Base-by-base conservation (phyloP, 192 early-diverging fungal species). In the Geranomyces variabilis region DNA sequence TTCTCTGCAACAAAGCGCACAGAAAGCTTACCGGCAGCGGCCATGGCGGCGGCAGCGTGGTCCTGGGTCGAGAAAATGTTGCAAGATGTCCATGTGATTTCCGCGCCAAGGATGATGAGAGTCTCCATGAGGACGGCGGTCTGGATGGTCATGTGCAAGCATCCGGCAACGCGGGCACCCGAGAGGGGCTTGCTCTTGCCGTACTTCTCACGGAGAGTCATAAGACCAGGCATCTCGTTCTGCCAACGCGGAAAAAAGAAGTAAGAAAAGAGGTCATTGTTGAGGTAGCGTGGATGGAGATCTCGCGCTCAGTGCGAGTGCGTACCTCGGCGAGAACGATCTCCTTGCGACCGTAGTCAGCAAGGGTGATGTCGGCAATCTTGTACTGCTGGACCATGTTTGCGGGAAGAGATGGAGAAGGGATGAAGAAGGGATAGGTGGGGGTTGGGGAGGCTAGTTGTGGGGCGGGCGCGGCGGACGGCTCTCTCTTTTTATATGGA, bases 71-170 rank as follows among this genome's bases (percentile, higher is more conserved):
- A 96, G 92, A 99, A 97, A 80, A 93, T 92, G 91, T 92, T 92
- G 87, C 92, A 93, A 60, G 88, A 90, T 63, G 88, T 86, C 92
- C 91, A 92, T 77, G 90, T 80, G 48, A 98, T 93, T 83, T 99
- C 91, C 63, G 96, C 96, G 78, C 96, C 96, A 70, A 99, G 90
- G 75, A 88, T 89, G 64, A 89, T 91, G 67, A 99, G 87, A 66
- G 96, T 97, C 89, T 97, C 94, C 85, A 97, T 99, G 70, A 99
- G 89, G 69, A 97, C 94, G 66, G 94, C 96, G 55, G 94, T 97
- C 90, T 98, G 95, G 83, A 98, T 93, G 81, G 95, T 98, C 96
- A 98, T 99, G 90, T 99, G 95, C 76, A 99, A 88, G 83, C 95
- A 98, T 45, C 96, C 96, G 68, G 93, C 93, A 75, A 98, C 93